These are phyloP conservation scores for Tetradesmus obliquus DNA, from an alignment of 139 green algal species.

Conservation along the genomic window DNA sequence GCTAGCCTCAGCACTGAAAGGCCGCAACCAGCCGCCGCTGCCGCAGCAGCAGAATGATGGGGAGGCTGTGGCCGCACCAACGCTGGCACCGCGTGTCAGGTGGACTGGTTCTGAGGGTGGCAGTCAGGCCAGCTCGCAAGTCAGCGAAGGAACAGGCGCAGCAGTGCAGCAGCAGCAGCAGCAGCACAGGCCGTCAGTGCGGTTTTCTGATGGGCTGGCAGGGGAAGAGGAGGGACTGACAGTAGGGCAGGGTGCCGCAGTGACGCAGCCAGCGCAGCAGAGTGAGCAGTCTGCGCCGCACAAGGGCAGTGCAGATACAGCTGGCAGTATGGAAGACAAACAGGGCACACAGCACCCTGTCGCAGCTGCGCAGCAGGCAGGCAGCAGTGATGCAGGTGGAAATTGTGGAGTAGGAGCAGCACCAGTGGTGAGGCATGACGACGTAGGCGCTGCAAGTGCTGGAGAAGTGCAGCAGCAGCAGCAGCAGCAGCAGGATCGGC, in stretches of 20 bases:
- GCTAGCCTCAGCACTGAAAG: background rate
- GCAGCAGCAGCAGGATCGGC: background rate
- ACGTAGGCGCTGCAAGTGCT: no score
- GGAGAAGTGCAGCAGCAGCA: background rate
- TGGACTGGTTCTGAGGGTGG: background rate
- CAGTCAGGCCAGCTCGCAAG: background rate
- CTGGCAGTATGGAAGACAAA: background rate
- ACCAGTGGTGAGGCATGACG: no score
- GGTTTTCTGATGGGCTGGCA: background rate
- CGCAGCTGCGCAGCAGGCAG: background rate
- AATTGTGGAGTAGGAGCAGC: background rate
- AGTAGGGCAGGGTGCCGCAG: background rate
- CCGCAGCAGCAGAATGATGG: background rate
- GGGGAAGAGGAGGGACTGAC: background rate
- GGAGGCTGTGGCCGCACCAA: background rate
- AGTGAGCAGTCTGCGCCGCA: no score
- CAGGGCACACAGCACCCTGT: background rate
- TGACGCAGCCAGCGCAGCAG: background rate
- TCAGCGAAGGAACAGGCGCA: background rate
- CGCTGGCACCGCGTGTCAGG: background rate
- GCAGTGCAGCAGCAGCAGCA: background rate
- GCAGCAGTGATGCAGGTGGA: background rate
- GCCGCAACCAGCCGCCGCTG: background rate
- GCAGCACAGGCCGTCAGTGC: background rate
- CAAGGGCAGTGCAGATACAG: background rate